Evolutionary conservation across 306 rosid species (phyloP).

Genomic region (Pterocarpus santalinus): DNA sequence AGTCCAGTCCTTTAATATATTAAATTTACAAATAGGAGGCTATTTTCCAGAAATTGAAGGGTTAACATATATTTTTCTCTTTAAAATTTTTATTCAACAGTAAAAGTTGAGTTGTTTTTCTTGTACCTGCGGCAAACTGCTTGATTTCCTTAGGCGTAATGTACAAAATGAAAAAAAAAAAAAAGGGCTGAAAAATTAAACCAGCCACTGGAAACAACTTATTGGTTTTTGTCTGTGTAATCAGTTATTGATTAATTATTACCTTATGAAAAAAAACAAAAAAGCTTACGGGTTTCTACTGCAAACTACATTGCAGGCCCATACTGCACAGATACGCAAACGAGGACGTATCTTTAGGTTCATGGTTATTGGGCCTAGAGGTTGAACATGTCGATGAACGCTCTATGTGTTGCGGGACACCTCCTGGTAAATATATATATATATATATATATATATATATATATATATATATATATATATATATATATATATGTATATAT

Average conservation of each 20-base stretch:
- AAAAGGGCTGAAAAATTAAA: neutral
- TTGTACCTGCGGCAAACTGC: no score
- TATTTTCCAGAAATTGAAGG: conserved; percentile 4
- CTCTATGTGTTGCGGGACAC: conserved; percentile 92
- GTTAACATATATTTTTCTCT: neutral
- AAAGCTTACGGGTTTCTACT: neutral
- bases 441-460: no score
- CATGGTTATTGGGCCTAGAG: conserved; percentile 90
- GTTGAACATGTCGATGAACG: conserved; percentile 81
- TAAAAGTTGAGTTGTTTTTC: no score
- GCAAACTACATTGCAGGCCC: conserved; percentile 55
- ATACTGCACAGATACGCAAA: conserved; percentile 88
- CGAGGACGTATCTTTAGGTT: conserved; percentile 90
- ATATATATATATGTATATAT: no score
- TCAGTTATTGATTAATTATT: no score
- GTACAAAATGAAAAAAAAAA: neutral
- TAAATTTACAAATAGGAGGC: neutral
- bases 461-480: neutral
- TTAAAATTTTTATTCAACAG: no score
- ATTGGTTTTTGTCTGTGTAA: neutral
- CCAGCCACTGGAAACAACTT: neutral
- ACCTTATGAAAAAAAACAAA: no score
- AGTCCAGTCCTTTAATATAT: conserved; percentile 10
- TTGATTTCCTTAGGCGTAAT: no score
- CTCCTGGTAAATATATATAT: conserved; percentile 63